Conservation (phyloP, 1,139 yeast genomes). For the Candida dubliniensis region DNA sequence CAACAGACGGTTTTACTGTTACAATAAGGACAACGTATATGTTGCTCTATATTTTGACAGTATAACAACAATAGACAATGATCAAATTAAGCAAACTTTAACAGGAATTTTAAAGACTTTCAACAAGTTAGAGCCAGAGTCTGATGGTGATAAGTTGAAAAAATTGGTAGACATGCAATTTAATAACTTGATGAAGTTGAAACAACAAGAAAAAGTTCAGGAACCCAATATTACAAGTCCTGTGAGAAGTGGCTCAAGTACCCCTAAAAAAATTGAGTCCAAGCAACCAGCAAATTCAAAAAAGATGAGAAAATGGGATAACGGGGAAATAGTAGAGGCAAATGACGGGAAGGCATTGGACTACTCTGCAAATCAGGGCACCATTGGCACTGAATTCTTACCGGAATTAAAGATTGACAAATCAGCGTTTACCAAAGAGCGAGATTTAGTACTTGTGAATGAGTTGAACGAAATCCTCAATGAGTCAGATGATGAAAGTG, state of each 20-base stretch:
- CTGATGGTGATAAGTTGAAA: conserved; percentile 28
- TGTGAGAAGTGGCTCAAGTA: conserved; percentile 15
- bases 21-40: conserved; percentile 29
- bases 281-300: conserved; percentile 16
- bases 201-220: conserved; percentile 11
- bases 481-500: conserved; percentile 33
- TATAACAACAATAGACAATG: conserved; percentile 43
- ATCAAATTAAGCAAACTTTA: conserved; percentile 36
- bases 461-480: conserved; percentile 45
- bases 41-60: conserved; percentile 44
- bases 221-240: conserved; percentile 11
- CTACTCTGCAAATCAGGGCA: conserved; percentile 28
- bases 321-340: conserved; percentile 36
- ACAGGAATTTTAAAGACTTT: conserved; percentile 37
- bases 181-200: conserved; percentile 37
- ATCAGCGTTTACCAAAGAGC: conserved; percentile 37
- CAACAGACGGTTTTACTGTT: conserved; percentile 40
- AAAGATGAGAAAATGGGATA: conserved; percentile 51
- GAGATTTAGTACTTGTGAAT: conserved; percentile 43
- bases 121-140: conserved; percentile 26
- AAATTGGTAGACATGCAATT: conserved; percentile 43
- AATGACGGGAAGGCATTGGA: conserved; percentile 30
- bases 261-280: conserved; percentile 18
- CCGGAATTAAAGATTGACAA: conserved; percentile 26
- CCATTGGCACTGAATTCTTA: conserved; percentile 41